These are phyloP conservation scores for Pleurotus salmoneostramineus DNA, from an alignment of 768 basidiomycete species.

Conservation along the genomic window DNA sequence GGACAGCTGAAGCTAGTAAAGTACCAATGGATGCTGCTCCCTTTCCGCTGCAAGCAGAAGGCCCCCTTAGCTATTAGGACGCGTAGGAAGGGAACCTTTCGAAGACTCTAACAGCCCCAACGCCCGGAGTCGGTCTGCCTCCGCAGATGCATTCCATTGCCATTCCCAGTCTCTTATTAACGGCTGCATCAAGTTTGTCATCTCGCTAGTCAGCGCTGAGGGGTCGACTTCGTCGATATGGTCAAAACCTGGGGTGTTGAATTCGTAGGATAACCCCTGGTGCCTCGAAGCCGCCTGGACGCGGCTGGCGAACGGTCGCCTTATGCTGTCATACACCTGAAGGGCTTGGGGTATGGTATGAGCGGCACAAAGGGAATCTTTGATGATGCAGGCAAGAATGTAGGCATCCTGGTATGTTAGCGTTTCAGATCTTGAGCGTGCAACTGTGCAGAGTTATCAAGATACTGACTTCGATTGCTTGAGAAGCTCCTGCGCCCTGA, in stretches of 20 bases:
- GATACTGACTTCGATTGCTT: slow-evolving; percentile 22
- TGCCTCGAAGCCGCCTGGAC: slow-evolving; percentile 16
- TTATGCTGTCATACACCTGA: slow-evolving; percentile 21
- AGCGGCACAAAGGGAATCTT: slow-evolving; percentile 9
- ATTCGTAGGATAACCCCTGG: slow-evolving; percentile 16
- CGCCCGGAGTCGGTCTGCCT: slow-evolving; percentile 18
- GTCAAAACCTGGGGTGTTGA: slow-evolving; percentile 21
- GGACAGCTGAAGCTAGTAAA: too few relatives aligned
- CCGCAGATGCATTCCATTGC: slow-evolving; percentile 22
- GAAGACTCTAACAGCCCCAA: slow-evolving; percentile 13
- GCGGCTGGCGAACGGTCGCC: slow-evolving; percentile 22
- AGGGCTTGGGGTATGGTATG: slow-evolving; percentile 21
- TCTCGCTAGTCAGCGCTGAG: slow-evolving; percentile 15
- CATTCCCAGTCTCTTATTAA: slow-evolving; percentile 15
- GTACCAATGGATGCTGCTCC: too few relatives aligned
- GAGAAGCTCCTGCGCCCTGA: slow-evolving; percentile 21
- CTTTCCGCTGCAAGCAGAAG: too few relatives aligned
- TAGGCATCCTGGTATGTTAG: slow-evolving; percentile 29
- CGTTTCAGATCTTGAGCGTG: neutral
- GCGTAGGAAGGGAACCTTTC: neutral
- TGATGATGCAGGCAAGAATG: slow-evolving; percentile 27
- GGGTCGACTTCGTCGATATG: slow-evolving; percentile 21
- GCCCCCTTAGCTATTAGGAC: too few relatives aligned
- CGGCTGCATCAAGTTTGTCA: slow-evolving; percentile 14
- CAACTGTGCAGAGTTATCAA: neutral